Conservation (phyloP, 1,284 basidiomycete species). For the Hymenochaete sp. region DNA sequence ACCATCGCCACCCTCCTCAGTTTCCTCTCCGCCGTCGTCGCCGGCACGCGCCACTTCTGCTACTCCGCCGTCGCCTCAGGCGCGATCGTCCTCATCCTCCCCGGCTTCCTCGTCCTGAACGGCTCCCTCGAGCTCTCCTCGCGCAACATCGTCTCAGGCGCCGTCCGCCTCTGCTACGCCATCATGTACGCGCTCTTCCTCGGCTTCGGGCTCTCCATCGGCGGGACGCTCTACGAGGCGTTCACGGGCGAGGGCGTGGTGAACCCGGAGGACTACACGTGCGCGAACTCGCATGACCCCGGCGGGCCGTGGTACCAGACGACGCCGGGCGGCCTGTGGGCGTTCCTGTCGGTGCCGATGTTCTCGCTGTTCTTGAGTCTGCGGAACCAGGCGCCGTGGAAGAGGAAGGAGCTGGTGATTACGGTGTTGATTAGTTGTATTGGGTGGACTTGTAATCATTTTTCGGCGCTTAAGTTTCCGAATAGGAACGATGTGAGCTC, state of each 20-base stretch:
- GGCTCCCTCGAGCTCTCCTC: conserved; percentile 78
- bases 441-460: conserved; percentile 78
- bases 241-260: conserved; percentile 40
- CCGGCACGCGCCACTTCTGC: conserved; percentile 67
- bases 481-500: conserved; percentile 69
- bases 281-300: conserved; percentile 44
- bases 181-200: conserved; percentile 75
- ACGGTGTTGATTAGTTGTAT: conserved; percentile 62
- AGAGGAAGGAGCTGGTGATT: conserved; percentile 62
- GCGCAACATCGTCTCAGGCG: conserved; percentile 75
- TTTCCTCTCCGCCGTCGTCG: conserved; percentile 73
- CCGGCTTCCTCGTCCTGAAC: conserved; percentile 74
- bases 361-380: conserved; percentile 70
- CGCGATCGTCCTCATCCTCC: conserved; percentile 83
- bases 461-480: conserved; percentile 54
- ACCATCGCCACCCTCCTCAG: conserved; percentile 73
- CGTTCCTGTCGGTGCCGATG: conserved; percentile 75
- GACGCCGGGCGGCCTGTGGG: conserved; percentile 50
- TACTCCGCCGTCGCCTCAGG: conserved; percentile 81
- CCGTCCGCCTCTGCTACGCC: conserved; percentile 78
- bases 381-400: conserved; percentile 68
- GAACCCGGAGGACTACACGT: conserved; percentile 53
- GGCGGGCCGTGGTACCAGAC: conserved; percentile 51
- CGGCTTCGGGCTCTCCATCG: conserved; percentile 79
- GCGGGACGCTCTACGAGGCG: conserved; percentile 56